Evolutionary conservation across 345 rosid genomes (phyloP).

Genomic region (Camelina laxa): DNA sequence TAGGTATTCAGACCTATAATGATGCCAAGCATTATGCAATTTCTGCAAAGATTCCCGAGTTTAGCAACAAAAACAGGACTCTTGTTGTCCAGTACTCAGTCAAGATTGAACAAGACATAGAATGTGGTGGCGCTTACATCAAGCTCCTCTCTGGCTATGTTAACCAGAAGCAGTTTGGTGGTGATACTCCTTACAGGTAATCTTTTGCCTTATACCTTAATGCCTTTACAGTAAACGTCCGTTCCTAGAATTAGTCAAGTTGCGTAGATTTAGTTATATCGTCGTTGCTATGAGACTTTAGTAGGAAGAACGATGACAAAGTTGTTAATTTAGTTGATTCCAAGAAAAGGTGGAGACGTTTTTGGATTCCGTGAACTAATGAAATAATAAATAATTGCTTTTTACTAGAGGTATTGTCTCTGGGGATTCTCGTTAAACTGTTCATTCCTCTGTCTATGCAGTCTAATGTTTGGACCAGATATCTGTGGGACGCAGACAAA

Average conservation of each 20-base stretch:
- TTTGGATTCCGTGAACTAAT: slow-evolving; percentile 15
- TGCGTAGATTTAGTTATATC: slow-evolving; percentile 5
- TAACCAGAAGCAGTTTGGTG: slow-evolving; percentile 97
- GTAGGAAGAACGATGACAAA: slow-evolving; percentile 11
- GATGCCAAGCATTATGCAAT: slow-evolving; percentile 90
- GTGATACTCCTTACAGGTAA: slow-evolving; percentile 97
- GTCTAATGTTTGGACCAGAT: slow-evolving; percentile 98
- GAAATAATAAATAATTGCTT: background rate
- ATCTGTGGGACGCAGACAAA: slow-evolving; percentile 90
- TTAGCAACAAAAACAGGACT: slow-evolving; percentile 86
- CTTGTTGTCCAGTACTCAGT: slow-evolving; percentile 86
- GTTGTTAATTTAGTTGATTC: slow-evolving; percentile 16
- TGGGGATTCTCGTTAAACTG: slow-evolving; percentile 5
- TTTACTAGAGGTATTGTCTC: background rate
- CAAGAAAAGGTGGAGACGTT: background rate
- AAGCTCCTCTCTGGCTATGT: slow-evolving; percentile 95
- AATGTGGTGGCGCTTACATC: slow-evolving; percentile 97
- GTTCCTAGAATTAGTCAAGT: slow-evolving; percentile 2
- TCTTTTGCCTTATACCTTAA: slow-evolving; percentile 6
- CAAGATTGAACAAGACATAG: slow-evolving; percentile 88
- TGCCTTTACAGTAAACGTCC: background rate
- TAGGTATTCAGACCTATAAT: slow-evolving; percentile 84
- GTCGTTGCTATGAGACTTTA: background rate
- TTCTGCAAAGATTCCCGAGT: slow-evolving; percentile 89
- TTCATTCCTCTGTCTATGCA: slow-evolving; percentile 46